Evolutionary conservation across 2,329 filamentous ascomycete genomes (phyloP).

Genomic region (Aspergillus novofumigatus): DNA sequence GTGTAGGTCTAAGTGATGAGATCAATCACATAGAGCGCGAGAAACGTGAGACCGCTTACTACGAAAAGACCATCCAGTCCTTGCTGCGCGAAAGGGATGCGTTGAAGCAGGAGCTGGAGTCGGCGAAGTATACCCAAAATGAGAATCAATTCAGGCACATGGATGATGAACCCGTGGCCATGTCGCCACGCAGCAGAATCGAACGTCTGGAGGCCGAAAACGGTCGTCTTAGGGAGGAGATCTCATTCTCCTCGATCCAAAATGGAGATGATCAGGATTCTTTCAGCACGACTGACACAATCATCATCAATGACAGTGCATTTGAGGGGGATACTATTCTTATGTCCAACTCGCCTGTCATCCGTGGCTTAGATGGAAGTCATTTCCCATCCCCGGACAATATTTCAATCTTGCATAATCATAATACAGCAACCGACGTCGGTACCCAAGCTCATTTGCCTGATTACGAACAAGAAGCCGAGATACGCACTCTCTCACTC

Average conservation of each 20-base stretch:
- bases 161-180: slow-evolving; percentile 15
- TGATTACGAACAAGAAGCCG: slow-evolving; percentile 16
- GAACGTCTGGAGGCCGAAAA: slow-evolving; percentile 19
- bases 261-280: slow-evolving; percentile 2
- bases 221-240: slow-evolving; percentile 15
- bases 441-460: slow-evolving; percentile 15
- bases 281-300: slow-evolving; percentile 17
- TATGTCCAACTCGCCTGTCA: slow-evolving; percentile 30
- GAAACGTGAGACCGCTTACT: slow-evolving; percentile 26
- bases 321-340: slow-evolving; percentile 24
- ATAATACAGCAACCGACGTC: slow-evolving; percentile 10
- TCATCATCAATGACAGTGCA: slow-evolving; percentile 27
- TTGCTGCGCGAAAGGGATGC: slow-evolving; percentile 26
- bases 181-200: slow-evolving; percentile 13
- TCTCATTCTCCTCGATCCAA: slow-evolving; percentile 11
- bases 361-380: slow-evolving; percentile 14
- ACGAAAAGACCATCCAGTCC: slow-evolving; percentile 22
- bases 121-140: slow-evolving; percentile 10
- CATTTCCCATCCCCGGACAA: slow-evolving; percentile 14
- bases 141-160: slow-evolving; percentile 4
- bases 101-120: slow-evolving; percentile 24
- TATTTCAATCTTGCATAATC: slow-evolving; percentile 12
- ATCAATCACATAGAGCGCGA: slow-evolving; percentile 42
- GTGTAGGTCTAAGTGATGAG: slow-evolving; percentile 45
- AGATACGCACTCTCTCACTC: slow-evolving; percentile 27